Percentiles rank a stretch among this genome's conserved stretches.
phyloP scores from a whole-genome alignment of 2,329 filamentous ascomycete species.

The Phyllosticta citriasiana region DNA sequence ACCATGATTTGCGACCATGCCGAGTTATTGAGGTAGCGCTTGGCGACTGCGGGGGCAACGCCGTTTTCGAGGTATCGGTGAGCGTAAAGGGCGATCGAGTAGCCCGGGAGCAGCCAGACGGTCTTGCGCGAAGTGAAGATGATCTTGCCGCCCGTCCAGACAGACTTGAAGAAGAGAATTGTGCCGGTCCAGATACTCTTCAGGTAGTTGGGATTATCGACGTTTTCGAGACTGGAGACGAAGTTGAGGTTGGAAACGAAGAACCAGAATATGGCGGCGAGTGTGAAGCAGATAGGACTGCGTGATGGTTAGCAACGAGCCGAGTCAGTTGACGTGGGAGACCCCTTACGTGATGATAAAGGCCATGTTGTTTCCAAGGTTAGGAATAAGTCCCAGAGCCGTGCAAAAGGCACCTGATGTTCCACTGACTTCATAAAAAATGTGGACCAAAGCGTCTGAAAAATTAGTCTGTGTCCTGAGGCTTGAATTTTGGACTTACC shows the following conservation, averaged over 20 bases:
- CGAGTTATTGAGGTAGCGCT: slow-evolving; percentile 38
- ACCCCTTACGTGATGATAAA: slow-evolving; percentile 31
- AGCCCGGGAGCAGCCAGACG: slow-evolving; percentile 41
- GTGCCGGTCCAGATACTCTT: slow-evolving; percentile 31
- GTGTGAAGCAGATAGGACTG: slow-evolving; percentile 35
- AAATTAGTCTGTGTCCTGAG: not conserved
- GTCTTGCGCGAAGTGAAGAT: slow-evolving; percentile 39
- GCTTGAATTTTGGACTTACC: slow-evolving; percentile 16
- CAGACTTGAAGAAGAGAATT: slow-evolving; percentile 36
- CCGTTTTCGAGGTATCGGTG: slow-evolving; percentile 43
- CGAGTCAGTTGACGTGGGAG: no score
- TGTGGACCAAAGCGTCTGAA: slow-evolving; percentile 32
- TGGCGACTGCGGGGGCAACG: slow-evolving; percentile 37
- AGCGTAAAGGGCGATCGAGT: slow-evolving; percentile 40
- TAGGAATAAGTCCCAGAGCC: slow-evolving; percentile 40
- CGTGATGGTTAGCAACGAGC: slow-evolving; percentile 16
- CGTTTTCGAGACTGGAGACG: slow-evolving; percentile 17
- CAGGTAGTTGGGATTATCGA: slow-evolving; percentile 26
- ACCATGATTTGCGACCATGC: slow-evolving; percentile 43
- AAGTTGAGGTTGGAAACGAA: slow-evolving; percentile 36
- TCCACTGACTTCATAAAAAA: slow-evolving; percentile 41
- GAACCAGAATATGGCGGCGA: slow-evolving; percentile 35
- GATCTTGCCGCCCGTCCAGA: slow-evolving; percentile 37
- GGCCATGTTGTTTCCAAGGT: slow-evolving; percentile 42
- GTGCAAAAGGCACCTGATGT: slow-evolving; percentile 40